Evolutionary conservation across 139 green algal species (phyloP).

Genomic region (Nannochloris sp.): DNA sequence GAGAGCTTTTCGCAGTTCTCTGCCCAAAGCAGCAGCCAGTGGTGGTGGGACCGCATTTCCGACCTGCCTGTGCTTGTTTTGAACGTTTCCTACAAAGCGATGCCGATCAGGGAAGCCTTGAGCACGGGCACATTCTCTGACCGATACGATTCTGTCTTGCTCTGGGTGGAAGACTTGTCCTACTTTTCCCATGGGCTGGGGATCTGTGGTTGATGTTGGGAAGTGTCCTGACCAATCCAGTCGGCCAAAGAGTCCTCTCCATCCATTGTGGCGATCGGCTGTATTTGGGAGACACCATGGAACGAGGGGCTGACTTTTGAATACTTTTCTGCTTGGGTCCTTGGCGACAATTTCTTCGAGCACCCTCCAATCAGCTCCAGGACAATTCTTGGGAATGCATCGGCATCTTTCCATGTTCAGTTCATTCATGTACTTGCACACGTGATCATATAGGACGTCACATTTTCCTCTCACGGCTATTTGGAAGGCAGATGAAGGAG

Average conservation of each 20-base stretch:
- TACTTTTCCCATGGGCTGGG: conserved; percentile 96
- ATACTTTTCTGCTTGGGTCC: conserved; percentile 55
- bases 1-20: conserved; percentile 56
- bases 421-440: conserved; percentile 93
- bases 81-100: conserved; percentile 73
- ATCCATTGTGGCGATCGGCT: conserved; percentile 87
- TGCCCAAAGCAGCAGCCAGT: conserved; percentile 70
- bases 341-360: conserved; percentile 65
- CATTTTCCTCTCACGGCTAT: conserved; percentile 47
- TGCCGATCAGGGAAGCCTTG: conserved; percentile 85
- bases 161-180: conserved; percentile 93
- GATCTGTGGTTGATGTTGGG: conserved; percentile 92
- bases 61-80: conserved; percentile 77
- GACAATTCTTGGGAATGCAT: conserved; percentile 84
- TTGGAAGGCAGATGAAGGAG: conserved; percentile 65
- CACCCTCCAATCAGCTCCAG: conserved; percentile 87
- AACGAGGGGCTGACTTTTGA: conserved; percentile 76
- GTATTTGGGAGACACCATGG: conserved; percentile 97
- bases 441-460: conserved; percentile 69
- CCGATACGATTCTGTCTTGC: conserved; percentile 91
- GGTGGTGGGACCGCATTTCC: conserved; percentile 87
- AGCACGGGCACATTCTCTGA: conserved; percentile 89
- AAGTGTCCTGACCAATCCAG: conserved; percentile 92
- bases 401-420: conserved; percentile 89
- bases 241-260: conserved; percentile 88